Evolutionary conservation across 352 stramenopile species (phyloP).

Genomic region (Albugo laibachii): DNA sequence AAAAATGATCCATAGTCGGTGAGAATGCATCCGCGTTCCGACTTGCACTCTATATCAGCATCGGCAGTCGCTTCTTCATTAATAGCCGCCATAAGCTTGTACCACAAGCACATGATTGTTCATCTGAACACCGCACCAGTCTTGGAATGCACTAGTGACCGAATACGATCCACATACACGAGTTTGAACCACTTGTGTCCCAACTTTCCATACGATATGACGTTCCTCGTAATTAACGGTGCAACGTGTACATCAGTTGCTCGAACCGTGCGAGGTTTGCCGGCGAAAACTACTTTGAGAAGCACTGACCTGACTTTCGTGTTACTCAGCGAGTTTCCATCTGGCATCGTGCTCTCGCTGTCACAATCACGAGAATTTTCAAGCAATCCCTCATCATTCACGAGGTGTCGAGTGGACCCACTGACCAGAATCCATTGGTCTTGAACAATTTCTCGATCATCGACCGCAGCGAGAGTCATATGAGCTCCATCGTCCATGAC

Average conservation of each 20-base stretch:
- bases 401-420: not conserved
- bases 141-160: not conserved
- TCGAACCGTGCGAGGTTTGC: not conserved
- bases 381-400: not conserved
- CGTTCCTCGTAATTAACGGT: not conserved
- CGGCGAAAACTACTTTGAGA: not conserved
- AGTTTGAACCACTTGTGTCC: not conserved
- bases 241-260: not conserved
- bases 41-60: not conserved
- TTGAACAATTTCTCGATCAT: too few relatives aligned
- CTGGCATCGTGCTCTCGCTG: not conserved
- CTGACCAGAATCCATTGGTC: not conserved
- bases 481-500: too few relatives aligned
- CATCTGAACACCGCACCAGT: not conserved
- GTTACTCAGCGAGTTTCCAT: not conserved
- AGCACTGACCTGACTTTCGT: not conserved
- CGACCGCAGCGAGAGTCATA: too few relatives aligned
- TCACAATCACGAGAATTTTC: not conserved
- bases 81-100: not conserved
- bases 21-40: slow-evolving; percentile 2
- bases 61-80: not conserved
- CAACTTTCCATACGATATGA: not conserved
- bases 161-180: not conserved
- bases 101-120: not conserved
- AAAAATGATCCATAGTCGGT: not conserved